Conservation (phyloP, 2,329 filamentous ascomycete genomes). For the Penicillium sp. region DNA sequence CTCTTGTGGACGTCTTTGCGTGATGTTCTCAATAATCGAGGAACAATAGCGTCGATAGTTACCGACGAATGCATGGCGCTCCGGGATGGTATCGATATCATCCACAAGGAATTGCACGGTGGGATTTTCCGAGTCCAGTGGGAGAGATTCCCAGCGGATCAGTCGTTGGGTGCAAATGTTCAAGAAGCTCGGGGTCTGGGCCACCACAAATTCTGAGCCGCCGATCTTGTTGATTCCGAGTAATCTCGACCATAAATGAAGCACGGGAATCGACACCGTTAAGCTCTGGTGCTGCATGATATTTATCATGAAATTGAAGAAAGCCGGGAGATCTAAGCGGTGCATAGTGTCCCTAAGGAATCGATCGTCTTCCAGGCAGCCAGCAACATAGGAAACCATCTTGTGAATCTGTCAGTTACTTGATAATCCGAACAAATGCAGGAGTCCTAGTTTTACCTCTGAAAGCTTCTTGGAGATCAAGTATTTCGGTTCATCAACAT, state of each 20-base stretch:
- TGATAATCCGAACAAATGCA: constrained; percentile 11
- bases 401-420: constrained; percentile 35
- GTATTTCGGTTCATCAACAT: constrained; percentile 90
- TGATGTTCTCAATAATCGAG: constrained; percentile 81
- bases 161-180: constrained; percentile 80
- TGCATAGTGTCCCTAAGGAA: constrained; percentile 57
- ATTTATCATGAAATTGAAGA: constrained; percentile 74
- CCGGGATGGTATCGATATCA: constrained; percentile 91
- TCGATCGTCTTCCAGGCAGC: constrained; percentile 77
- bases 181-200: constrained; percentile 69
- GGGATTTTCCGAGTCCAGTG: constrained; percentile 75
- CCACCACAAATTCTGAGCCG: constrained; percentile 54
- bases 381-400: constrained; percentile 81
- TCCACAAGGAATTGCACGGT: constrained; percentile 81
- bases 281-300: constrained; percentile 83
- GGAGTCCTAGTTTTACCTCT: constrained; percentile 58
- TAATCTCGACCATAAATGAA: constrained; percentile 85
- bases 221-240: constrained; percentile 69
- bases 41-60: constrained; percentile 92
- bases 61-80: constrained; percentile 89
- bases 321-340: constrained; percentile 65
- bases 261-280: constrained; percentile 85
- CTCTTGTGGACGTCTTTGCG: constrained; percentile 75
- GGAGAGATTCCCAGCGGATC: constrained; percentile 81
- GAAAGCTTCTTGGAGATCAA: constrained; percentile 89